These are phyloP conservation scores for Drechmeria coniospora DNA, from an alignment of 2,329 filamentous ascomycete genomes.

Conservation along the genomic window DNA sequence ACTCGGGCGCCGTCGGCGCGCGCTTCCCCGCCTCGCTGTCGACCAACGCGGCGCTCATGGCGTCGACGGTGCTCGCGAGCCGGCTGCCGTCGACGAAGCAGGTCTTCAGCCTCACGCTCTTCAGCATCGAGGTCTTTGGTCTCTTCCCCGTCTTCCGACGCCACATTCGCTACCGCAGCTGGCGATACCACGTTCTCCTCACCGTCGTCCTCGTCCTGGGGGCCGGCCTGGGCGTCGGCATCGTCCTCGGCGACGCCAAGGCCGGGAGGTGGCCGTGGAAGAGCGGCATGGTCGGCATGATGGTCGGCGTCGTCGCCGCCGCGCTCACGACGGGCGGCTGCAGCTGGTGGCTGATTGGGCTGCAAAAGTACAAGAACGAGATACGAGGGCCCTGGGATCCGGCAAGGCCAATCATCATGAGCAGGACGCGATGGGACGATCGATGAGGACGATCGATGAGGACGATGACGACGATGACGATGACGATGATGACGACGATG, in stretches of 20 bases:
- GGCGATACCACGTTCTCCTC: conserved; percentile 63
- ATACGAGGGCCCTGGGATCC: conserved; percentile 98
- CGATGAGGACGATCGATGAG: conserved; percentile 9
- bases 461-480: not conserved
- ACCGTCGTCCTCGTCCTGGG: conserved; percentile 63
- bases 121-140: conserved; percentile 94
- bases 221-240: conserved; percentile 63
- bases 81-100: conserved; percentile 80
- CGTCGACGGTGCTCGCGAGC: conserved; percentile 82
- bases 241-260: conserved; percentile 33
- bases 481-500: no score
- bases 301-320: conserved; percentile 60
- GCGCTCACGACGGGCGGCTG: conserved; percentile 78
- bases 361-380: conserved; percentile 99
- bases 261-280: conserved; percentile 32
- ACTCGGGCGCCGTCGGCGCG: conserved; percentile 51
- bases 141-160: conserved; percentile 95
- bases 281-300: conserved; percentile 51
- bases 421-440: conserved; percentile 38
- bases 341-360: conserved; percentile 92
- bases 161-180: conserved; percentile 68
- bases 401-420: conserved; percentile 72
- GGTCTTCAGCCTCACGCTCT: conserved; percentile 87
- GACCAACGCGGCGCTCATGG: conserved; percentile 94
- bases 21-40: conserved; percentile 64